Evolutionary conservation across 2,329 filamentous ascomycete species (phyloP).

Genomic region (Fusarium pilosicola): DNA sequence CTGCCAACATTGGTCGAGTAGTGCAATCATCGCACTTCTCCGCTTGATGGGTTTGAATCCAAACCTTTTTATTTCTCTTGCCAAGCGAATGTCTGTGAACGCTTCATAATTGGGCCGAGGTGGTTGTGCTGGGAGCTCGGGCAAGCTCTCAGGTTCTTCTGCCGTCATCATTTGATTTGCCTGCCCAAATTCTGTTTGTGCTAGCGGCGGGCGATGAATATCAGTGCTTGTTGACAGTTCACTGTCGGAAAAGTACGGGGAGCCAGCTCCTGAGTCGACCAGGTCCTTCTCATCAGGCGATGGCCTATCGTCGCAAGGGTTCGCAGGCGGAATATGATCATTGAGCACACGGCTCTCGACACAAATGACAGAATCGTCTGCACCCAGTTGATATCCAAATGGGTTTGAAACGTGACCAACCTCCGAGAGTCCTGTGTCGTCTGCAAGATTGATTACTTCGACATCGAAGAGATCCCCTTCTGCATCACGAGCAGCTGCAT

Average conservation of each 20-base stretch:
- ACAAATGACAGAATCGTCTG: background rate
- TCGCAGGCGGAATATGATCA: conserved; percentile 34
- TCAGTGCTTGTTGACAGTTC: conserved; percentile 33
- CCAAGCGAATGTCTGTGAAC: conserved; percentile 70
- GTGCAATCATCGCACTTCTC: conserved; percentile 73
- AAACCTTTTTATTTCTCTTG: conserved; percentile 69
- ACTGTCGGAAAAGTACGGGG: conserved; percentile 35
- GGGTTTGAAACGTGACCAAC: conserved; percentile 47
- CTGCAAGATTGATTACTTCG: conserved; percentile 68
- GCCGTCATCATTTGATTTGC: background rate
- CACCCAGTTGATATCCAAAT: conserved; percentile 50
- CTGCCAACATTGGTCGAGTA: conserved; percentile 77
- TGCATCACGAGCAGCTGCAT: conserved; percentile 72
- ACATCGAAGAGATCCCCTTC: conserved; percentile 72
- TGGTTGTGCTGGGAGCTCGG: background rate
- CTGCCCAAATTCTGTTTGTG: background rate
- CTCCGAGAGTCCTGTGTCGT: conserved; percentile 47
- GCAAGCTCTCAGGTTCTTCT: background rate
- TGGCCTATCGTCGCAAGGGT: conserved; percentile 40
- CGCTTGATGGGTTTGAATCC: conserved; percentile 79
- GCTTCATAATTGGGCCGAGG: conserved; percentile 66
- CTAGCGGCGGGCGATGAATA: background rate
- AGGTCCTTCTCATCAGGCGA: conserved; percentile 5
- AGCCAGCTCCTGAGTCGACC: conserved; percentile 3
- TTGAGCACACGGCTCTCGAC: background rate